A percentile compares a stretch with the other conserved stretches of the same genome.
These are phyloP conservation scores for Asterophora parasitica DNA, from an alignment of 768 basidiomycete species.

Conservation along the genomic window DNA sequence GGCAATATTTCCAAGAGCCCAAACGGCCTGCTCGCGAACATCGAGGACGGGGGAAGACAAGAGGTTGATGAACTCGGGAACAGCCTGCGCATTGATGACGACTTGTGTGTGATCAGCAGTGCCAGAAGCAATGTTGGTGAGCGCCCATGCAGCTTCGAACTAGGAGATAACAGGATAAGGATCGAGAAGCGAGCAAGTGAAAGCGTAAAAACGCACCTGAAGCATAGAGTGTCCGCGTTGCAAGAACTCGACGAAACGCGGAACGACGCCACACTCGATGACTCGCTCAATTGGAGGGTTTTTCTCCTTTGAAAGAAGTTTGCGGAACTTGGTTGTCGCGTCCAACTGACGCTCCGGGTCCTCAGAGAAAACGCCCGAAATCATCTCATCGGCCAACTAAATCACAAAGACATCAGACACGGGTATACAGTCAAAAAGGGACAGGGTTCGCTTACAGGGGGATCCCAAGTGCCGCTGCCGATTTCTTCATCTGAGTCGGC, in stretches of 20 bases:
- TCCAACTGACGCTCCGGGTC: constrained; percentile 90
- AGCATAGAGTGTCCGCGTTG: constrained; percentile 77
- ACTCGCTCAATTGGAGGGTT: constrained; percentile 99
- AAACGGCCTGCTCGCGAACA: constrained; percentile 98
- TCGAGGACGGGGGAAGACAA: constrained; percentile 92
- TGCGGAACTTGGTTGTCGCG: constrained; percentile 97
- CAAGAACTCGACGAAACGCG: constrained; percentile 95
- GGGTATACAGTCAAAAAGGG: constrained; percentile 8
- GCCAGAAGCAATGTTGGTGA: constrained; percentile 97
- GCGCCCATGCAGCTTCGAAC: constrained; percentile 98
- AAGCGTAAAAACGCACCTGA: constrained; percentile 47
- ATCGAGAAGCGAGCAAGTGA: not conserved
- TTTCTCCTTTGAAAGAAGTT: constrained; percentile 98
- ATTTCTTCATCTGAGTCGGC: constrained; percentile 93
- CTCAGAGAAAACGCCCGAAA: constrained; percentile 87
- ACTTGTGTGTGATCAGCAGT: constrained; percentile 98
- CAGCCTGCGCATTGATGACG: constrained; percentile 90
- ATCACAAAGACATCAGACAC: constrained; percentile 14
- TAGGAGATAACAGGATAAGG: constrained; percentile 24
- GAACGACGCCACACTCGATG: constrained; percentile 95
- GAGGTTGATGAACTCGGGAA: constrained; percentile 96
- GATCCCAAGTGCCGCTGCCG: constrained; percentile 65
- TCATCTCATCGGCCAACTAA: constrained; percentile 88
- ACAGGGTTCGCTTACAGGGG: constrained; percentile 51
- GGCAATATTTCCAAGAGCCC: constrained; percentile 99